Base-by-base conservation (phyloP, 2,329 filamentous ascomycete genomes). In the Alternaria atra region DNA sequence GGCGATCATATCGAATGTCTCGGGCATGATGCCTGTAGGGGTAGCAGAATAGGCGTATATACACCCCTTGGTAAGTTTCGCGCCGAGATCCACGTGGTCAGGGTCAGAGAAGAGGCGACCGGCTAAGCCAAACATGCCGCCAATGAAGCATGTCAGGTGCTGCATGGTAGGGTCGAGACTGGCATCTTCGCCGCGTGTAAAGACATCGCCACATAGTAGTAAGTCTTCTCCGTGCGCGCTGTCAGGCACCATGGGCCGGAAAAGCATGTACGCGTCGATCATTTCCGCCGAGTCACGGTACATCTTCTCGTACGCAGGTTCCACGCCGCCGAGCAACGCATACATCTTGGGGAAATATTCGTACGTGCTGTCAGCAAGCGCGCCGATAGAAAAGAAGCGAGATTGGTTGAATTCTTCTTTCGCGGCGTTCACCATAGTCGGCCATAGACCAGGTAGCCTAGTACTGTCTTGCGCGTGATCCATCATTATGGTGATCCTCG, bases 61-160 rank as follows among this genome's bases (percentile, higher is more conserved):
- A 70, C 87, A 89, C 15, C 86, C 87, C 60, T 87, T 83, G 0
- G 86, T 88, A 27, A 89, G 79, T 69, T 87, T 85, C 50, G 80
- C 80, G 23, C 85, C 87, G 40, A 89, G 81, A 1, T 83, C 80
- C 61, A 89, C 77, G 66, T 89, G 84, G 10, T 76, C 73, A 2
- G 83, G 76, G 17, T 84, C 76, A 13, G 81, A 76, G 71, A 88
- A 88, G 3, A 88, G 72, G 63, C 84, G 85, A 42, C 86, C 84
- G 6, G 85, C 87, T 1, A 89, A 75, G 0, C 82, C 87, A 63
- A 87, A 85, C 86, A 89, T 89, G 44, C 86, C 87, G 13, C 87
- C 87, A 4, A 84, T 80, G 70, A 88, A 89, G 74, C 87, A 89
- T 10, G 81, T 83, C 5, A 89, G 80, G 73, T 89, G 87, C 46